phyloP scores from a whole-genome alignment of 2,329 filamentous ascomycete genomes.

The Colletotrichum destructivum region DNA sequence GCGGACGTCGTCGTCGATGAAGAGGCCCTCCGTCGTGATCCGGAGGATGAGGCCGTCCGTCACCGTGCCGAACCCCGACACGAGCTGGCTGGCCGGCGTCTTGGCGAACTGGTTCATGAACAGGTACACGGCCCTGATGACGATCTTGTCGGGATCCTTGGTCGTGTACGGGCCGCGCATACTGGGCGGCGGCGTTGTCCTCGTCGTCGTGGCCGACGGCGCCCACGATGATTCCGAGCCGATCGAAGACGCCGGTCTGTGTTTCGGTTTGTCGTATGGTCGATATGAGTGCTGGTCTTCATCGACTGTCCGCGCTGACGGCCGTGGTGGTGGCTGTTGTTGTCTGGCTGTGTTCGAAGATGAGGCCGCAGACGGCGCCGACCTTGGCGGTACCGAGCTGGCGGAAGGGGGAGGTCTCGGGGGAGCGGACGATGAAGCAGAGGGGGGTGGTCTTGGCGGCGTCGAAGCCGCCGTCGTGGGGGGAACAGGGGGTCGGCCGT shows the following conservation, averaged over 20 bases:
- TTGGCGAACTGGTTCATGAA: conserved; percentile 92
- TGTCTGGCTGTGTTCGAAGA: conserved; percentile 50
- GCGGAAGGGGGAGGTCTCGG: conserved; percentile 43
- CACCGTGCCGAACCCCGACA: conserved; percentile 86
- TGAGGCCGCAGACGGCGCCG: conserved; percentile 47
- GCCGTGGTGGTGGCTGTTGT: conserved; percentile 60
- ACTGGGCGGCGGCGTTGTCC: conserved; percentile 87
- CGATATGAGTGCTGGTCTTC: conserved; percentile 81
- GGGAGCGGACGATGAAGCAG: conserved; percentile 39
- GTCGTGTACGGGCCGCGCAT: conserved; percentile 85
- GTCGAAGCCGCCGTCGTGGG: conserved; percentile 51
- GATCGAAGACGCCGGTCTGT: conserved; percentile 77
- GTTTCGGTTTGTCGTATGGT: conserved; percentile 81
- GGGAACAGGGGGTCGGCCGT: conserved; percentile 66
- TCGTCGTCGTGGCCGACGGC: conserved; percentile 85
- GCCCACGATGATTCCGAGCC: conserved; percentile 89
- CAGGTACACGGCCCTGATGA: conserved; percentile 92
- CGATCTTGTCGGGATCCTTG: conserved; percentile 94
- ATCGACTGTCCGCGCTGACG: conserved; percentile 73
- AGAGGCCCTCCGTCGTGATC: conserved; percentile 93
- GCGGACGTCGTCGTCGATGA: conserved; percentile 96
- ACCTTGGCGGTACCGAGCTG: conserved; percentile 41
- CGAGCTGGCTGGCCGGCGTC: conserved; percentile 90
- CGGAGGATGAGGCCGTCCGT: conserved; percentile 93
- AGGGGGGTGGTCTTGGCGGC: conserved; percentile 53